Evolutionary conservation across 805 yeast species (phyloP).

Genomic region (Ogataea trehalophila): DNA sequence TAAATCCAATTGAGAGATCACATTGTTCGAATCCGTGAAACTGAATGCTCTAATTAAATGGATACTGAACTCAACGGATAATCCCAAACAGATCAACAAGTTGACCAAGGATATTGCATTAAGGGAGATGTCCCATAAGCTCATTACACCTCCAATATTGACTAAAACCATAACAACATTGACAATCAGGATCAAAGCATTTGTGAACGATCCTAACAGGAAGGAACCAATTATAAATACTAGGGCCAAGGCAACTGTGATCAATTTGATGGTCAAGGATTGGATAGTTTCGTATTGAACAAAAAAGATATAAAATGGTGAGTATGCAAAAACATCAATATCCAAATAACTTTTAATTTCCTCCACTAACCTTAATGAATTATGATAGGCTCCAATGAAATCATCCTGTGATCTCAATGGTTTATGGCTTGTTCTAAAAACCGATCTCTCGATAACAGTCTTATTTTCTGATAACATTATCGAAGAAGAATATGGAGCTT

Average conservation of each 20-base stretch:
- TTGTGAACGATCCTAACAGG: conserved; percentile 61
- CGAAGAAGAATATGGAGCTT: conserved; percentile 77
- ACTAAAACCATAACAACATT: conserved; percentile 62
- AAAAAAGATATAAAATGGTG: conserved; percentile 89
- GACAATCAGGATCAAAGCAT: conserved; percentile 50
- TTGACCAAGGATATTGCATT: conserved; percentile 91
- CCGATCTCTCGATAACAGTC: conserved; percentile 45
- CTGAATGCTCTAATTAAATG: conserved; percentile 82
- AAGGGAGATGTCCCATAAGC: conserved; percentile 65
- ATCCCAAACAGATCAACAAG: conserved; percentile 84
- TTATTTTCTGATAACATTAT: conserved; percentile 40
- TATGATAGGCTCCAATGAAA: conserved; percentile 73
- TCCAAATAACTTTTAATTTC: conserved; percentile 41
- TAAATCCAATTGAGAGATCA: too few species aligned
- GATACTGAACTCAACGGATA: conserved; percentile 89
- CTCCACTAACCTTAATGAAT: conserved; percentile 60
- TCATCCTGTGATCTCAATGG: conserved; percentile 81
- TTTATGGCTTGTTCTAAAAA: conserved; percentile 74
- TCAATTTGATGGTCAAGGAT: conserved; percentile 48
- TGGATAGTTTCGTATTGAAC: conserved; percentile 77
- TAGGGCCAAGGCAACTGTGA: conserved; percentile 44
- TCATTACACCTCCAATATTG: conserved; percentile 78
- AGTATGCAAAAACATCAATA: conserved; percentile 75
- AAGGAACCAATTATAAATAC: conserved; percentile 50
- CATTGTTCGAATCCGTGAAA: conserved; percentile 11